phyloP scores from a whole-genome alignment of 768 basidiomycete species.

The Russula ochroleuca region DNA sequence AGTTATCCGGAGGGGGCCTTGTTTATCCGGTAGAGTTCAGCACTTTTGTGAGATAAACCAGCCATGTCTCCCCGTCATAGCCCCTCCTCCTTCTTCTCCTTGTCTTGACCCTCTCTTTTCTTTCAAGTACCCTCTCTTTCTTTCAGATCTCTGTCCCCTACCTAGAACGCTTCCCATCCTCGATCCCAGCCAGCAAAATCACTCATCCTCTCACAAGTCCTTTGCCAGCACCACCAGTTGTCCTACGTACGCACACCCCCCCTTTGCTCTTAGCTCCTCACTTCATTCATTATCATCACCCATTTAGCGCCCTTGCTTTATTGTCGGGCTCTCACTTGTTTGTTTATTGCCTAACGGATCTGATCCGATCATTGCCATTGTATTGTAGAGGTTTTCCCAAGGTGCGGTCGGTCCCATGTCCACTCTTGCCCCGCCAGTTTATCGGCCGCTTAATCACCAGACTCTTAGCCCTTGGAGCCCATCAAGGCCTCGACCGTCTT shows the following conservation, averaged over 20 bases:
- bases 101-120: neutral
- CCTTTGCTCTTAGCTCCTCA: neutral
- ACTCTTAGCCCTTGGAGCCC: neutral
- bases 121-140: neutral
- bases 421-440: neutral
- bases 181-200: neutral
- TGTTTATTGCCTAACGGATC: conserved; percentile 7
- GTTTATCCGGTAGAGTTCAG: neutral
- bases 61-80: neutral
- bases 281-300: neutral
- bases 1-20: neutral
- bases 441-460: neutral
- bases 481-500: neutral
- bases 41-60: neutral
- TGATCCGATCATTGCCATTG: conserved; percentile 13
- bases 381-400: conserved; percentile 13
- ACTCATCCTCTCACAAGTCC: neutral
- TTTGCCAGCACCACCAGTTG: neutral
- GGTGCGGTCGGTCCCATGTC: neutral
- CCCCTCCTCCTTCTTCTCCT: neutral
- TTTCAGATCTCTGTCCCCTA: neutral
- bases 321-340: neutral
- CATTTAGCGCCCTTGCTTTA: neutral
- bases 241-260: neutral
- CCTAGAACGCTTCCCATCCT: neutral